Percentiles rank a stretch among this genome's conserved stretches.
Evolutionary conservation across 1,139 yeast species (phyloP).

Genomic region (Nakaseomyces nivariensis): DNA sequence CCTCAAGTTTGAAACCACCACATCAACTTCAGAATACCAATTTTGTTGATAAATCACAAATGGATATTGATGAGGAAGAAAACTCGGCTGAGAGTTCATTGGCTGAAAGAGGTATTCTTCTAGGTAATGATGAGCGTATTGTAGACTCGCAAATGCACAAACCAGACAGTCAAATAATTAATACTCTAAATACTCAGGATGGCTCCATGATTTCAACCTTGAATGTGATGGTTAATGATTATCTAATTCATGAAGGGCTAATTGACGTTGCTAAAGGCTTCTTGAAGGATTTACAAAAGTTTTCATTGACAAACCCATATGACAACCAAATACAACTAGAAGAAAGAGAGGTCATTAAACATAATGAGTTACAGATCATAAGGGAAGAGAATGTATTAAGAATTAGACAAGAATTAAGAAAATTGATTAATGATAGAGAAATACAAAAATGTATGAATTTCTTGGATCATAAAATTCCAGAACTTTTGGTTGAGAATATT

Average conservation of each 20-base stretch:
- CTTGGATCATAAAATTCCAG: conserved; percentile 38
- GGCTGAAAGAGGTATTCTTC: conserved; percentile 5
- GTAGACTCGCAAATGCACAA: conserved; percentile 20
- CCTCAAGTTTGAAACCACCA: conserved; percentile 11
- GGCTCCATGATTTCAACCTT: conserved; percentile 36
- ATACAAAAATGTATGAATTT: conserved; percentile 40
- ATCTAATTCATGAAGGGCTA: conserved; percentile 66
- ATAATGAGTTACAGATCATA: conserved; percentile 24
- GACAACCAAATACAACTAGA: conserved; percentile 12
- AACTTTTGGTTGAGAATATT: conserved; percentile 34
- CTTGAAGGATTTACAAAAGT: conserved; percentile 36
- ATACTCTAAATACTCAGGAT: conserved; percentile 23
- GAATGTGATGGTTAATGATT: conserved; percentile 53
- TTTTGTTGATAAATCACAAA: conserved; percentile 1
- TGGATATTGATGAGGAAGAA: conserved; percentile 7
- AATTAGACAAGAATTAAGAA: conserved; percentile 44
- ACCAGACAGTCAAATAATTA: conserved; percentile 20
- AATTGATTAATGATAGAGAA: conserved; percentile 37
- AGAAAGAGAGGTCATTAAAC: conserved; percentile 14
- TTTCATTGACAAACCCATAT: conserved; percentile 15
- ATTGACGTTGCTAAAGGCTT: conserved; percentile 59
- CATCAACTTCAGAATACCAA: conserved; percentile 8
- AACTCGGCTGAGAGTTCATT: not conserved
- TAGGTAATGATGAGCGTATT: conserved; percentile 16
- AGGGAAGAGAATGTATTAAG: conserved; percentile 35